Base-by-base conservation (phyloP, 495 filamentous ascomycete genomes). In the Penicillium antarcticum region DNA sequence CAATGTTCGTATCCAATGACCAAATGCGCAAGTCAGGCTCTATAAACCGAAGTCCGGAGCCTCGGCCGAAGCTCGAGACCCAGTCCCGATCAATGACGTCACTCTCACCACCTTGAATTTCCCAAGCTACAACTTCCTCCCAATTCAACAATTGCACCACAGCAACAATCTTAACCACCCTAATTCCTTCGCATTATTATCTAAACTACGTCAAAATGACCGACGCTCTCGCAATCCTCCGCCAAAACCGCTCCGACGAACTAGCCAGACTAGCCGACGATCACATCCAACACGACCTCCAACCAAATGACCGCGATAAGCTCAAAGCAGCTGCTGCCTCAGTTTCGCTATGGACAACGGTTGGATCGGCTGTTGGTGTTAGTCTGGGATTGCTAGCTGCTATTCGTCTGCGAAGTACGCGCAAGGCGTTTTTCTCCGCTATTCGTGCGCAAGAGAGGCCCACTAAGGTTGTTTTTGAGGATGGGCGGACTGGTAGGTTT, bases 281-380 rank as follows among this genome's bases (percentile, higher is more conserved):
- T 44, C 86, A 87, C 66, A 46, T 85, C 29, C 70, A 87, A 46
- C 75, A 85, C 47, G 84, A 87, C 54, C 76, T 87, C 23, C 64
- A 67, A 12, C 54, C 76, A 51, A 67, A 74, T 11, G 85, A 89
- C 58, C 84, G 85, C 54, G 79, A 81, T 10, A 71, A 68, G 2
- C 69, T 89, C 10, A 69, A 72, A 23, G 66, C 54, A 5, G 86
- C 85, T 6, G 79, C 82, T 10, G 55, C 50, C 5, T 80, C 68
- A 40, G 66, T 86, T 14, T 73, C 71, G 12, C 68, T 69, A 3
- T 76, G 81, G 67, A 73, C 81, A 2, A 70, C 73, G 3, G 57
- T 87, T 51, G 86, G 85, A 12, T 81, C 82, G 1, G 63, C 81
- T 0, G 38, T 86, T 0, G 85, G 85, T 7, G 56, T 88, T 2